Evolutionary conservation across 768 basidiomycete genomes (phyloP).

Genomic region (Pleurotus tuber-regium): DNA sequence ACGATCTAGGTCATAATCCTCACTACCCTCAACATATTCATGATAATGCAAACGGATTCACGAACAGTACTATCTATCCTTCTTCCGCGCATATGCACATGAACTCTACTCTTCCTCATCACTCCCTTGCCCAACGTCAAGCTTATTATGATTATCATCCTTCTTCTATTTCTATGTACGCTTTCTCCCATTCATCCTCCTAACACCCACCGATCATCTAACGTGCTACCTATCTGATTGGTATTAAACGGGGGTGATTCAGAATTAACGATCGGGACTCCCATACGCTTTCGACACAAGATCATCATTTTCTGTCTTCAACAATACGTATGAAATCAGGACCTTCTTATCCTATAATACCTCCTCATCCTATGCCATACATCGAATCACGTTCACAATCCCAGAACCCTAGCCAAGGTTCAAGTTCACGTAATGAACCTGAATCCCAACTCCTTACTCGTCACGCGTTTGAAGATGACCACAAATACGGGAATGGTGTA

Average conservation of each 20-base stretch:
- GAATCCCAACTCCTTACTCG: too few species aligned
- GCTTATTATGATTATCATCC: slow-evolving; percentile 6
- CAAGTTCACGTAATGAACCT: slow-evolving; percentile 4
- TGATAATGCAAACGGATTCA: too few species aligned
- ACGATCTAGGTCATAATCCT: too few species aligned
- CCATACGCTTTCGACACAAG: background rate
- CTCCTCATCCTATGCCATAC: background rate
- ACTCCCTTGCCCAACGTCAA: slow-evolving; percentile 1
- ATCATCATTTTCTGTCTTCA: too few species aligned
- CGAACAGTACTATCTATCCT: too few species aligned
- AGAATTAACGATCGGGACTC: slow-evolving; percentile 7
- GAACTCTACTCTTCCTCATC: slow-evolving; percentile 3
- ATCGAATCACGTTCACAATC: slow-evolving; percentile 9
- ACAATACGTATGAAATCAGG: background rate
- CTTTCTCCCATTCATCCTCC: too few species aligned
- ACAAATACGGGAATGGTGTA: too few species aligned
- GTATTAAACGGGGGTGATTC: slow-evolving; percentile 1
- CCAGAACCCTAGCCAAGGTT: slow-evolving; percentile 6
- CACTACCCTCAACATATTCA: too few species aligned
- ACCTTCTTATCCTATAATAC: too few species aligned
- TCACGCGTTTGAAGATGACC: too few species aligned
- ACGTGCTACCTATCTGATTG: background rate
- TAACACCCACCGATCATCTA: background rate
- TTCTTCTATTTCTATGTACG: slow-evolving; percentile 12
- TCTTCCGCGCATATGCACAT: too few species aligned